Evolutionary conservation across 2,329 filamentous ascomycete species (phyloP), one percentile per base, ranked within the genome.

Genomic region (Xylaria sp.): DNA sequence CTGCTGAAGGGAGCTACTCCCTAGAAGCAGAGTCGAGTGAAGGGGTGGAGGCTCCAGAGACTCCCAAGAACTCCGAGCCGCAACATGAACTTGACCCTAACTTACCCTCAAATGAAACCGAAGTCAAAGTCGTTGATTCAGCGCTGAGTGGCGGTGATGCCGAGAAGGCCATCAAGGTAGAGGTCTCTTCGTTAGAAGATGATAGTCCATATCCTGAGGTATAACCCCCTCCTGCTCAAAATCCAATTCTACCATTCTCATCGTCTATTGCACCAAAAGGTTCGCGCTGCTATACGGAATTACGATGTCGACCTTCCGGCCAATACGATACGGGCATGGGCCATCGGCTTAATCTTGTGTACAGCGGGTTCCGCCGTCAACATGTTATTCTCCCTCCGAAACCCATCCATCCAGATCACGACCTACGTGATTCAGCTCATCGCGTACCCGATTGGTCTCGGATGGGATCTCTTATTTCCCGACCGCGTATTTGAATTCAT

Each of bases 311-410:
- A 88, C n/a, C 75, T 86, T 3, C 83, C 86, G 7, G 81, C 83
- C 66, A 87, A 86, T 76, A 90, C 88, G 3, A 82, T 90, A 66
- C 88, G 88, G 23, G 87, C 87, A 48, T 90, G 88, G 88, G 72
- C 77, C 6, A 86, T 90, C 65, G 88, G 88, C 41, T 72, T 87
- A 63, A 2, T 90, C 50, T 82, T 89, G 66, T 87, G 87, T 69
- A 90, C 88, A 0, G 78, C 88, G 59, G 86, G 88, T 34, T 87
- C 87, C 0, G 85, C 82, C 1, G 80, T 88, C 74, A 89, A 90
- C 76, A 84, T 87, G 76, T 77, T 89, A 10, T 87, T 89, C 46
- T 78, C 77, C 15, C 72, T 84, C 44, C 84, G 85, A 52, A 82
- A 84, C 50, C 83, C 87, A 1, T 84, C 85, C 65, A 84, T 88